These are phyloP conservation scores for Hyaloscypha bicolor DNA, from an alignment of 495 filamentous ascomycete species.

Conservation along the genomic window DNA sequence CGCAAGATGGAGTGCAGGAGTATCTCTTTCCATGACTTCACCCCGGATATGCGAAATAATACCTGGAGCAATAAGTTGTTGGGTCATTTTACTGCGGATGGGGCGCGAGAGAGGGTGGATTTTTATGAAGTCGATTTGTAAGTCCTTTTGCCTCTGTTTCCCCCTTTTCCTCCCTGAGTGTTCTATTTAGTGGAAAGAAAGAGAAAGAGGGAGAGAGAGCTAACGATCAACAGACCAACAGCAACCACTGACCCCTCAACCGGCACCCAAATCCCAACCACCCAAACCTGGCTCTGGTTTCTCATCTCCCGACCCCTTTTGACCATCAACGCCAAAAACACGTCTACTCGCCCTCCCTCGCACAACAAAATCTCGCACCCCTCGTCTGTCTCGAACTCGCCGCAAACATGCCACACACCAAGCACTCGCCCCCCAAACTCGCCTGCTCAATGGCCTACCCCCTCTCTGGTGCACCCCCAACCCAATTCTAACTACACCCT, in stretches of 20 bases:
- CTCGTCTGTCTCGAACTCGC: background rate
- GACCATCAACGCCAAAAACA: background rate
- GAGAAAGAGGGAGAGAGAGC: background rate
- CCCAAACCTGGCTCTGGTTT: conserved; percentile 28
- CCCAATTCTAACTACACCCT: background rate
- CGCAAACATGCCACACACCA: background rate
- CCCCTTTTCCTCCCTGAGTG: background rate
- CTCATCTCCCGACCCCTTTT: conserved; percentile 25
- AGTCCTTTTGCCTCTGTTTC: conserved; percentile 3
- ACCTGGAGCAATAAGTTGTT: conserved; percentile 15
- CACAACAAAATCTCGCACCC: background rate
- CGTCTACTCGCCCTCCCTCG: background rate
- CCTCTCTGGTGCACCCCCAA: background rate
- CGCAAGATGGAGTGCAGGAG: conserved; percentile 18
- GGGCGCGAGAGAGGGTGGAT: conserved; percentile 15
- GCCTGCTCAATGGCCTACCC: background rate
- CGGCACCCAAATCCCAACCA: background rate
- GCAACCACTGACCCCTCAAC: background rate
- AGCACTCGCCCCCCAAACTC: background rate
- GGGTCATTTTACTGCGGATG: conserved; percentile 13
- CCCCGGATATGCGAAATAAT: conserved; percentile 17
- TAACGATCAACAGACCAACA: conserved; percentile 15
- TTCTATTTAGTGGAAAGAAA: background rate
- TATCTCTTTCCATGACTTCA: conserved; percentile 30
- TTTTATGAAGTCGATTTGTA: conserved; percentile 31